Conservation (phyloP, 2,329 filamentous ascomycete species). For the Aspergillus fructus region DNA sequence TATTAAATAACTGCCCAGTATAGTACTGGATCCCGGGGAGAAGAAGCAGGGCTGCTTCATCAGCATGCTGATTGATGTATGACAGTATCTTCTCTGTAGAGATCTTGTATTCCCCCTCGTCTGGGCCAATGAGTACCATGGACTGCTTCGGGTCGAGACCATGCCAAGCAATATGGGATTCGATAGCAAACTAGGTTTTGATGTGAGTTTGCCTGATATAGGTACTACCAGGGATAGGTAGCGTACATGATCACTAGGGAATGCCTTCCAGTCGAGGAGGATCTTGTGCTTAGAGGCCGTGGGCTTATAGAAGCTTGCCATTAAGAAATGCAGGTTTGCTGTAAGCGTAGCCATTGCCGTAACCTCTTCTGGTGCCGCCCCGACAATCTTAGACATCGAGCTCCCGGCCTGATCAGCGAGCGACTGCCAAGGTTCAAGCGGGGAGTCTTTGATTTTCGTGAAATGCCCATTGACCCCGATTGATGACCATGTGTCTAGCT, state of each 20-base stretch:
- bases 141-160: slow-evolving; percentile 63
- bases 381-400: slow-evolving; percentile 70
- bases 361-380: slow-evolving; percentile 69
- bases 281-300: slow-evolving; percentile 67
- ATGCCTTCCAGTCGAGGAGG: slow-evolving; percentile 81
- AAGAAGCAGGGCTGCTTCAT: slow-evolving; percentile 70
- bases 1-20: slow-evolving; percentile 83
- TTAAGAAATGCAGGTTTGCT: slow-evolving; percentile 73
- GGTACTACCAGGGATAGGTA: neutral
- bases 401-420: slow-evolving; percentile 72
- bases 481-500: slow-evolving; percentile 78
- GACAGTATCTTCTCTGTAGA: slow-evolving; percentile 69
- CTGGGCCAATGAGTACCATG: slow-evolving; percentile 71
- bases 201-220: neutral
- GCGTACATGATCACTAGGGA: slow-evolving; percentile 76
- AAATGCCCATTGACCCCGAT: slow-evolving; percentile 85
- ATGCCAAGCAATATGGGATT: slow-evolving; percentile 75
- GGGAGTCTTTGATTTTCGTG: slow-evolving; percentile 64
- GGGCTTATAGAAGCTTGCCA: slow-evolving; percentile 79
- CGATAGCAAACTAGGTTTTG: slow-evolving; percentile 67
- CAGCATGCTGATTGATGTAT: slow-evolving; percentile 70
- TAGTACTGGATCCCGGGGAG: slow-evolving; percentile 90
- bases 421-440: slow-evolving; percentile 71
- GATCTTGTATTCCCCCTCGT: slow-evolving; percentile 59
- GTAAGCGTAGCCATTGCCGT: slow-evolving; percentile 86